Percentiles rank a stretch among this genome's conserved stretches.
These are phyloP conservation scores for Colletotrichum brevisporum DNA, from an alignment of 2,329 filamentous ascomycete species.

Conservation along the genomic window DNA sequence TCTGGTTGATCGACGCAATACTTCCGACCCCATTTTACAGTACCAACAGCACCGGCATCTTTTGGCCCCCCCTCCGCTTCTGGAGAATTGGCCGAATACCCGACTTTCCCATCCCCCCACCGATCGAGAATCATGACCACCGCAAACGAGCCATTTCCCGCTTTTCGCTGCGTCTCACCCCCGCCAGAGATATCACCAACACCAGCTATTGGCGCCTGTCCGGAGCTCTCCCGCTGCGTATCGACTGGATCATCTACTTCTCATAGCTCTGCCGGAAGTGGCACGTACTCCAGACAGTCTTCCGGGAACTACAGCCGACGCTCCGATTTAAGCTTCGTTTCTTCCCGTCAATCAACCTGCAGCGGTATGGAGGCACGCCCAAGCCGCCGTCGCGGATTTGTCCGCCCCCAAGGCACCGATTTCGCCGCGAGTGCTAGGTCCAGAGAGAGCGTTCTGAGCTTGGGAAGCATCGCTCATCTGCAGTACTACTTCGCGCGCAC, in stretches of 20 bases:
- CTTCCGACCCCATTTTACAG: neutral
- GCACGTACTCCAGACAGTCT: conserved; percentile 73
- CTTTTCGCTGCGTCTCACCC: conserved; percentile 71
- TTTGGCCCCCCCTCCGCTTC: neutral
- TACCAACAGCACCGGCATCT: neutral
- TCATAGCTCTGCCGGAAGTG: conserved; percentile 68
- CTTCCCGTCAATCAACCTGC: conserved; percentile 63
- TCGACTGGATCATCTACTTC: conserved; percentile 75
- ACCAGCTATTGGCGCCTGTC: conserved; percentile 72
- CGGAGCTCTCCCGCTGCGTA: conserved; percentile 73
- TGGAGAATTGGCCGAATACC: conserved; percentile 12
- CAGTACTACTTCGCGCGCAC: conserved; percentile 99
- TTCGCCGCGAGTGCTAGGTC: conserved; percentile 93
- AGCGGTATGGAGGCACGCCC: conserved; percentile 55
- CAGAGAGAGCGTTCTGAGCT: conserved; percentile 93
- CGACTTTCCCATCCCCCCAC: conserved; percentile 8
- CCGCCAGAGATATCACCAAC: conserved; percentile 74
- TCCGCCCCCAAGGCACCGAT: conserved; percentile 87
- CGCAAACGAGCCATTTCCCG: conserved; percentile 49
- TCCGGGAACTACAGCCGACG: conserved; percentile 69
- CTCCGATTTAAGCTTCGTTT: conserved; percentile 58
- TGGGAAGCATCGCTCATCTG: conserved; percentile 96
- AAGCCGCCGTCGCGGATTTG: conserved; percentile 81
- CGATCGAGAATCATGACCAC: conserved; percentile 49
- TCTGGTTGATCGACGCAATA: conserved; percentile 8